Conservation (phyloP, 345 rosid species). For the Pugionium dolabratum region DNA sequence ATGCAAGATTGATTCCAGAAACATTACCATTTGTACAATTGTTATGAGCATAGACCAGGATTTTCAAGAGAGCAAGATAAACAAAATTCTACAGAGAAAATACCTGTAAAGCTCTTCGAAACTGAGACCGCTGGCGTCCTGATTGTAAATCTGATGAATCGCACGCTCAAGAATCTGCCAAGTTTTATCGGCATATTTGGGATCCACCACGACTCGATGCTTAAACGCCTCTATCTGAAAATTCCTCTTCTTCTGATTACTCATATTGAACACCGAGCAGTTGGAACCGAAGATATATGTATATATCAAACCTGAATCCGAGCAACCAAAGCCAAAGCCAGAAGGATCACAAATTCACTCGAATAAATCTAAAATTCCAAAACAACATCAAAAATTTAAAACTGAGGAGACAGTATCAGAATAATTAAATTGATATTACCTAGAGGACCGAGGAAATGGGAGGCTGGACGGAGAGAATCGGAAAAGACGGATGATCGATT, state of each 20-base stretch:
- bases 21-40: neutral
- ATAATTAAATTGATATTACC: no score
- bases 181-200: constrained; percentile 93
- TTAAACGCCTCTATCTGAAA: constrained; percentile 99
- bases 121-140: constrained; percentile 95
- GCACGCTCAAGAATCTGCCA: constrained; percentile 99
- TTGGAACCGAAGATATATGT: no score
- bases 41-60: neutral
- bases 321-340: neutral
- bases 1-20: no score
- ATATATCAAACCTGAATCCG: constrained; percentile 17
- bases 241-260: constrained; percentile 96
- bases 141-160: constrained; percentile 97
- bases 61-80: neutral
- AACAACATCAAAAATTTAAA: neutral
- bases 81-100: neutral
- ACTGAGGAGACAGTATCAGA: neutral
- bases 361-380: neutral
- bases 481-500: constrained; percentile 32
- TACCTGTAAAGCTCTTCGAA: constrained; percentile 98
- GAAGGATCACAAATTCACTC: neutral
- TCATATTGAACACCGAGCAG: constrained; percentile 45
- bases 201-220: constrained; percentile 97
- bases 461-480: constrained; percentile 33
- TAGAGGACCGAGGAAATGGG: constrained; percentile 36